phyloP scores from a whole-genome alignment of 2,329 filamentous ascomycete species.

The Ceratocystis ficicola region DNA sequence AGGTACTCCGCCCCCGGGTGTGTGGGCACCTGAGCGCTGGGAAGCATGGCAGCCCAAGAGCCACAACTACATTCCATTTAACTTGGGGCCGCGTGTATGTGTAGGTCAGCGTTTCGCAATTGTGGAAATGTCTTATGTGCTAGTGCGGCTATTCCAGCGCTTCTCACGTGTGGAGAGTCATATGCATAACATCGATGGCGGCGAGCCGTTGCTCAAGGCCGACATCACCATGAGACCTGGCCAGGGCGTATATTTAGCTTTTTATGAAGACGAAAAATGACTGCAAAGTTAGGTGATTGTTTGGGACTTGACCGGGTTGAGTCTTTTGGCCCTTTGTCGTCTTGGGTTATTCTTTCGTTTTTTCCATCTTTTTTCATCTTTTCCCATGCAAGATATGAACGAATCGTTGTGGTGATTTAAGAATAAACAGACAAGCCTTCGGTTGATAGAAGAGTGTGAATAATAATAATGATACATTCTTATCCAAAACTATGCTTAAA shows the following conservation, averaged over 20 bases:
- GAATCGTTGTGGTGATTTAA: not conserved
- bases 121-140: conserved; percentile 62
- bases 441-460: not conserved
- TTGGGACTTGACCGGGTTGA: not conserved
- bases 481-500: not conserved
- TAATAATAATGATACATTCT: not conserved
- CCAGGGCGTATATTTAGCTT: conserved; percentile 45
- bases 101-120: conserved; percentile 73
- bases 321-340: not conserved
- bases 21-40: conserved; percentile 59
- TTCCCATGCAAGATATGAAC: not conserved
- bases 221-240: conserved; percentile 50
- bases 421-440: not conserved
- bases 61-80: conserved; percentile 65
- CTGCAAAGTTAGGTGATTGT: not conserved
- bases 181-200: conserved; percentile 44
- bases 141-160: conserved; percentile 59
- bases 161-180: conserved; percentile 51
- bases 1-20: conserved; percentile 34
- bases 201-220: conserved; percentile 41
- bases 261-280: conserved; percentile 37
- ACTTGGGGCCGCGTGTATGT: conserved; percentile 61
- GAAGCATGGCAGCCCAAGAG: conserved; percentile 48
- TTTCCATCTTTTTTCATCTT: not conserved
- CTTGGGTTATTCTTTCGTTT: not conserved